Percentiles rank a stretch among this genome's conserved stretches.
Evolutionary conservation across 1,139 yeast genomes (phyloP).

Genomic region (Scheffersomyces cryptocercus): DNA sequence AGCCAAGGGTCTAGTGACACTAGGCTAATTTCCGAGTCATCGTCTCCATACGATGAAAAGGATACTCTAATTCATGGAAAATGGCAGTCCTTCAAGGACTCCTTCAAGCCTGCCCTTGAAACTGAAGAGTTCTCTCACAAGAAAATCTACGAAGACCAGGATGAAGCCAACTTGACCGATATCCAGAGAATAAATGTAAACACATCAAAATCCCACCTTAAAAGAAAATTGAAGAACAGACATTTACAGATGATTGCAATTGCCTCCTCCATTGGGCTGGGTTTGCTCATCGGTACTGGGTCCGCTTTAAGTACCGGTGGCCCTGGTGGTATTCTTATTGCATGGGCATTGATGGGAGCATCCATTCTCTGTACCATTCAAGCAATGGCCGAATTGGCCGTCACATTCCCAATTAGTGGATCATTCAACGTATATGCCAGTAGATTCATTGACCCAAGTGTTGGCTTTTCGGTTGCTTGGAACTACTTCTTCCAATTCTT

Average conservation of each 20-base stretch:
- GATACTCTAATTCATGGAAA: conserved; percentile 12
- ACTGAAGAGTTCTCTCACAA: conserved; percentile 15
- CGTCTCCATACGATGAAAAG: conserved; percentile 1
- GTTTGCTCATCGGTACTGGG: conserved; percentile 27
- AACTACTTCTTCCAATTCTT: conserved; percentile 30
- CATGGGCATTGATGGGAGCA: conserved; percentile 31
- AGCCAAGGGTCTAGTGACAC: too few species aligned
- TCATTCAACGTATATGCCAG: conserved; percentile 34
- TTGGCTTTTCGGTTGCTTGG: conserved; percentile 39
- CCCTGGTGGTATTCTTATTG: conserved; percentile 59
- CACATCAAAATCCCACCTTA: conserved; percentile 22
- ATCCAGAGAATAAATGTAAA: conserved; percentile 23
- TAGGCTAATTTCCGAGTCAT: too few species aligned
- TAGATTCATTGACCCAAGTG: conserved; percentile 34
- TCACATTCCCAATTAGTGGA: conserved; percentile 35
- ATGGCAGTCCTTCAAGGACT: conserved; percentile 43
- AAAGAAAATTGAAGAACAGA: conserved; percentile 24
- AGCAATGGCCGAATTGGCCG: conserved; percentile 37
- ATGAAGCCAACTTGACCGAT: conserved; percentile 18
- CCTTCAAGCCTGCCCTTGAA: conserved; percentile 36
- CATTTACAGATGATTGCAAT: conserved; percentile 31
- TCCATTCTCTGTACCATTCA: conserved; percentile 34
- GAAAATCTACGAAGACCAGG: conserved; percentile 21
- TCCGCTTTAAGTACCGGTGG: conserved; percentile 48
- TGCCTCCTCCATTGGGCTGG: conserved; percentile 36